phyloP scores from a whole-genome alignment of 2,329 filamentous ascomycete species.

The Colletotrichum echinochloae region DNA sequence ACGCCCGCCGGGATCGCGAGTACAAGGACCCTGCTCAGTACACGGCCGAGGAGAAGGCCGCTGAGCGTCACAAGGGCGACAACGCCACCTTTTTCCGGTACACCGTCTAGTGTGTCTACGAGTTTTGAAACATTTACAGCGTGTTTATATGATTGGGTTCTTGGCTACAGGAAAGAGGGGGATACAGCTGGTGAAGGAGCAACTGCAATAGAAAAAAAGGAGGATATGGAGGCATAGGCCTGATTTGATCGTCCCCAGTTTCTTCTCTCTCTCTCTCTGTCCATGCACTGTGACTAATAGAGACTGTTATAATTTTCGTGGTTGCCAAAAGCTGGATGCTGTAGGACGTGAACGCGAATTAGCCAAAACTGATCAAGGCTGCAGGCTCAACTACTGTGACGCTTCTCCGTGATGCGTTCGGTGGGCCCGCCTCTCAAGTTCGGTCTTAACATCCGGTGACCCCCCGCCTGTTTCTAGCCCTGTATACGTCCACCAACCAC shows the following conservation, averaged over 20 bases:
- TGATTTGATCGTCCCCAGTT: not conserved
- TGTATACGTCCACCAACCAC: no score
- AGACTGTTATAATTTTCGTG: not conserved
- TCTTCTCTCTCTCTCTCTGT: no score
- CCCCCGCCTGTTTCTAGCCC: not conserved
- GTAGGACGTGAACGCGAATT: not conserved
- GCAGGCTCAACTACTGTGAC: not conserved
- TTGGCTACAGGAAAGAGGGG: not conserved
- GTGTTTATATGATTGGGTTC: not conserved
- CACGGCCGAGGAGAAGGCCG: slow-evolving; percentile 63
- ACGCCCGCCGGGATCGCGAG: slow-evolving; percentile 62
- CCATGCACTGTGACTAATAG: not conserved
- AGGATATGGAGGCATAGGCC: not conserved
- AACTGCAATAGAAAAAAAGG: not conserved
- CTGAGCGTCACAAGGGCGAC: slow-evolving; percentile 68
- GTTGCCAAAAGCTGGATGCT: no score
- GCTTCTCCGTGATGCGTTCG: not conserved
- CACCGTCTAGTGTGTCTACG: slow-evolving; percentile 53
- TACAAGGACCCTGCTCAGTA: slow-evolving; percentile 62
- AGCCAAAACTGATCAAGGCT: not conserved
- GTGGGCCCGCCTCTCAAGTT: not conserved
- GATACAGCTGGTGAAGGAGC: not conserved
- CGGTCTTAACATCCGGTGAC: not conserved
- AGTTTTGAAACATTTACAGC: not conserved
- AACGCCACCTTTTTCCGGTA: slow-evolving; percentile 68